phyloP scores from a whole-genome alignment of 768 basidiomycete species.

The Clathrus columnatus region DNA sequence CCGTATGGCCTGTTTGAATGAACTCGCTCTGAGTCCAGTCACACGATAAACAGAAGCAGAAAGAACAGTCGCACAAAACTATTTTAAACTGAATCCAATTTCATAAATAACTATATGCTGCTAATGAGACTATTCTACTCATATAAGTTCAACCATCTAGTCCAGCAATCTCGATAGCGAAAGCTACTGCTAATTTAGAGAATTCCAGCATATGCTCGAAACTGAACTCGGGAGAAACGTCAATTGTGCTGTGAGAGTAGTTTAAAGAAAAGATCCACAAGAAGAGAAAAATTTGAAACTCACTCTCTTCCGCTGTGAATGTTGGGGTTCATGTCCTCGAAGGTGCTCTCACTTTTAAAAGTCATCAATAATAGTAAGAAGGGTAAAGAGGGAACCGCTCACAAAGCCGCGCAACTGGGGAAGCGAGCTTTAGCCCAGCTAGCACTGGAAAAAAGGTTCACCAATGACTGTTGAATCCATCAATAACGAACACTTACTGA shows the following conservation, averaged over 20 bases:
- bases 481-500: slow-evolving; percentile 44
- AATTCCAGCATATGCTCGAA: slow-evolving; percentile 84
- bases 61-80: too few species aligned
- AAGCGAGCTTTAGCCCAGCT: slow-evolving; percentile 85
- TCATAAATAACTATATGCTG: too few species aligned
- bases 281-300: slow-evolving; percentile 23
- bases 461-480: neutral
- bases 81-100: too few species aligned
- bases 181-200: slow-evolving; percentile 74
- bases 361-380: neutral
- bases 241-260: slow-evolving; percentile 51
- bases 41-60: too few species aligned
- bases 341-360: slow-evolving; percentile 44
- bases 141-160: slow-evolving; percentile 24
- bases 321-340: slow-evolving; percentile 70
- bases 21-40: too few species aligned
- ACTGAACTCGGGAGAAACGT: slow-evolving; percentile 81
- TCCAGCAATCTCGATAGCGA: slow-evolving; percentile 64
- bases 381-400: slow-evolving; percentile 29
- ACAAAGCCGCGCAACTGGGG: slow-evolving; percentile 76
- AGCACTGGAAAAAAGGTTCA: slow-evolving; percentile 38
- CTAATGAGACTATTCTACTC: too few species aligned
- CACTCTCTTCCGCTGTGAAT: slow-evolving; percentile 81
- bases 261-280: slow-evolving; percentile 12
- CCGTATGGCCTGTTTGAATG: too few species aligned